phyloP scores from a whole-genome alignment of 1,139 yeast genomes.

The Blastobotrys proliferans region DNA sequence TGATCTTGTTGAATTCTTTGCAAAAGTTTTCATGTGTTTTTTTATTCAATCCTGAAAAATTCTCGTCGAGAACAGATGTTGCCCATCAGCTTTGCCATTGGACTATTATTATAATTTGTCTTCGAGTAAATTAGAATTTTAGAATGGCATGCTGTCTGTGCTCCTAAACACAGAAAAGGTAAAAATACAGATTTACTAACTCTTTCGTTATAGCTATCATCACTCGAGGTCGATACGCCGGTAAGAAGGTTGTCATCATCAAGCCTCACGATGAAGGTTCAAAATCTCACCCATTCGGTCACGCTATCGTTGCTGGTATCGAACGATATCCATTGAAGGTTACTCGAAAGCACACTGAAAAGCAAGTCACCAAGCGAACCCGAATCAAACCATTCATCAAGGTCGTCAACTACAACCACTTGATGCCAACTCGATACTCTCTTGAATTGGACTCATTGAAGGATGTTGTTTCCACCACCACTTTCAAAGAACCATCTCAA shows the following conservation, averaged over 20 bases:
- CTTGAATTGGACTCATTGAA: slow-evolving; percentile 96
- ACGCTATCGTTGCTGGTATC: slow-evolving; percentile 98
- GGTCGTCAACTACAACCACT: slow-evolving; percentile 99
- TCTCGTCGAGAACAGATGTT: slow-evolving; percentile 6
- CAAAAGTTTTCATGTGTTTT: neutral
- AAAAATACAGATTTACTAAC: slow-evolving; percentile 14
- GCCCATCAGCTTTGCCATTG: slow-evolving; percentile 12
- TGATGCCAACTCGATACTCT: slow-evolving; percentile 99
- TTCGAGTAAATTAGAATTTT: neutral
- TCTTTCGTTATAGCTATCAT: slow-evolving; percentile 69
- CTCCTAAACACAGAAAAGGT: neutral
- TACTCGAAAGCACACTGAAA: slow-evolving; percentile 90
- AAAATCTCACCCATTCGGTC: slow-evolving; percentile 98
- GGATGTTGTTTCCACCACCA: slow-evolving; percentile 84
- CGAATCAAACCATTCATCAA: slow-evolving; percentile 99
- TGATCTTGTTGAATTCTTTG: neutral
- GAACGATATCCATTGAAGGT: slow-evolving; percentile 99
- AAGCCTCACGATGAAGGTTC: slow-evolving; percentile 99
- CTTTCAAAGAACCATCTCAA: slow-evolving; percentile 97
- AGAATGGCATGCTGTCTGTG: slow-evolving; percentile 11
- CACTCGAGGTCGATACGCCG: slow-evolving; percentile 99
- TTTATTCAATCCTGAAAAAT: neutral
- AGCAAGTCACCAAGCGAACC: slow-evolving; percentile 96
- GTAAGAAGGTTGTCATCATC: slow-evolving; percentile 99
- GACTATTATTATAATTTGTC: neutral